Percentiles rank a stretch among this genome's conserved stretches.
Evolutionary conservation across 331 rosid genomes (phyloP).

Genomic region (Rhamnella rubrinervis): DNA sequence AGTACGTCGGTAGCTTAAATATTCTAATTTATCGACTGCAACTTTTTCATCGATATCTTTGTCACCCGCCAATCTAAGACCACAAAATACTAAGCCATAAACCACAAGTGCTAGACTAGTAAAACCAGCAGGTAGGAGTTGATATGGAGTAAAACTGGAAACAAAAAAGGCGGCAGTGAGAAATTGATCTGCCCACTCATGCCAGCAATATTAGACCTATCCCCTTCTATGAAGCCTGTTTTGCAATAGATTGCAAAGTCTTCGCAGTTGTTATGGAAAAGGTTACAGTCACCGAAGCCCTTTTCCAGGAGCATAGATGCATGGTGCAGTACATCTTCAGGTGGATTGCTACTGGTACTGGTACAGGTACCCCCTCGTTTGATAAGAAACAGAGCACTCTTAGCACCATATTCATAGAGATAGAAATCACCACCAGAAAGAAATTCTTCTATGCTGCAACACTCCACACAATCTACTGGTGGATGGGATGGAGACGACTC

Average conservation of each 20-base stretch:
- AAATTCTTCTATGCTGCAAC: no score
- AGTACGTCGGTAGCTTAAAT: no score
- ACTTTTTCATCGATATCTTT: no score
- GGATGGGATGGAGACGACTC: no score
- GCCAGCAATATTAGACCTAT: no score
- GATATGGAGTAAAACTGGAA: no score
- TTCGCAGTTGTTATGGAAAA: conserved; percentile 72
- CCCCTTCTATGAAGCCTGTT: background rate
- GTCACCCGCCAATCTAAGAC: no score
- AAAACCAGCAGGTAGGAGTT: no score
- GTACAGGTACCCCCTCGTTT: conserved; percentile 86
- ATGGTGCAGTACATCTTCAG: conserved; percentile 42
- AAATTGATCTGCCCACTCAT: no score
- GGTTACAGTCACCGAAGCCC: conserved; percentile 58
- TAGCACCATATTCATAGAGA: conserved; percentile 55
- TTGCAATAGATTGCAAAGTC: conserved; percentile 84
- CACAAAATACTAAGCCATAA: no score
- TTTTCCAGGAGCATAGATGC: conserved; percentile 55
- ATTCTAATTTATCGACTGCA: conserved; percentile 26
- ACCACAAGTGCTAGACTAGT: background rate
- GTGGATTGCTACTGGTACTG: conserved; percentile 45
- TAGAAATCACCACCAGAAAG: conserved; percentile 47
- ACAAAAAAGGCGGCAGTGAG: no score
- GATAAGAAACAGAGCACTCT: conserved; percentile 38
- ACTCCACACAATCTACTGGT: no score